Evolutionary conservation across 768 basidiomycete species (phyloP).

Genomic region (Russula lepida): DNA sequence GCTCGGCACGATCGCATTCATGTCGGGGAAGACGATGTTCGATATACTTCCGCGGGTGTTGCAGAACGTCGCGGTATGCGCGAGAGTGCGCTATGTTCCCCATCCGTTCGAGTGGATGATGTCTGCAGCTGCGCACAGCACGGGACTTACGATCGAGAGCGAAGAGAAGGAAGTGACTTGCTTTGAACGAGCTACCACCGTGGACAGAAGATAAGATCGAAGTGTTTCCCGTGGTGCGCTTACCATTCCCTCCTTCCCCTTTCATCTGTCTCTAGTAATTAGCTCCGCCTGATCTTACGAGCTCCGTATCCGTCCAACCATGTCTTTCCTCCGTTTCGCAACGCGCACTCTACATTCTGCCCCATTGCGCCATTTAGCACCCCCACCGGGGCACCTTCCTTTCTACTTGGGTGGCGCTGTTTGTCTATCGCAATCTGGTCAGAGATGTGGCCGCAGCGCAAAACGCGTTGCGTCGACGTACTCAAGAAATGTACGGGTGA

Average conservation of each 20-base stretch:
- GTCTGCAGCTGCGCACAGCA: conserved; percentile 56
- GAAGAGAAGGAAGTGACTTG: conserved; percentile 77
- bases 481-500: no score
- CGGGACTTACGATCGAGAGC: conserved; percentile 71
- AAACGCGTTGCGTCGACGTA: no score
- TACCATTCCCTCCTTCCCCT: conserved; percentile 16
- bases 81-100: conserved; percentile 67
- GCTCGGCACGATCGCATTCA: conserved; percentile 77
- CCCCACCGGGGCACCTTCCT: no score
- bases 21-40: conserved; percentile 75
- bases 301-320: no score
- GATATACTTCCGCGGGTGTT: conserved; percentile 56
- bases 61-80: conserved; percentile 72
- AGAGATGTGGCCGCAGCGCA: no score
- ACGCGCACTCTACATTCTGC: no score
- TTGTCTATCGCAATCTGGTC: no score
- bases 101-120: conserved; percentile 89
- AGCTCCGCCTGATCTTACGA: not conserved
- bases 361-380: no score
- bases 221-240: conserved; percentile 57
- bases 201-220: conserved; percentile 77
- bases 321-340: no score
- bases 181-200: conserved; percentile 58
- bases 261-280: not conserved
- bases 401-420: no score